A percentile compares a stretch with the other conserved stretches of the same genome.
Conservation (phyloP, 345 rosid genomes). For the Hibiscus tridactylites region DNA sequence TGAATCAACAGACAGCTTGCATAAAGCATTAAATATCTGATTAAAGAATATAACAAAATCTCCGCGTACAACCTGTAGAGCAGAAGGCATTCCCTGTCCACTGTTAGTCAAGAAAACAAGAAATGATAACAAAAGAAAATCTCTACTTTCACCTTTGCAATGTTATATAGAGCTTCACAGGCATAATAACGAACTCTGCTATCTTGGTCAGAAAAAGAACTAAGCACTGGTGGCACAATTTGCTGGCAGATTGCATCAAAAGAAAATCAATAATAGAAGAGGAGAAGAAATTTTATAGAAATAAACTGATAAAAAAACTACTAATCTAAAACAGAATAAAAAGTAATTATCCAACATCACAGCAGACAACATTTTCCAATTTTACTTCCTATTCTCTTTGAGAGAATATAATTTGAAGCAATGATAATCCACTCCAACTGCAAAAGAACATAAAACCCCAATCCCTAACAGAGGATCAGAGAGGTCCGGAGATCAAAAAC, state of each 20-base stretch:
- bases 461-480: background rate
- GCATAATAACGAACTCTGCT: conserved; percentile 98
- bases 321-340: background rate
- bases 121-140: background rate
- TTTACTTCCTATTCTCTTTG: background rate
- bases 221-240: conserved; percentile 93
- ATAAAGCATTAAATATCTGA: conserved; percentile 87
- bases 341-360: background rate
- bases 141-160: conserved; percentile 64
- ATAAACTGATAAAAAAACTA: background rate
- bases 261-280: conserved; percentile 6
- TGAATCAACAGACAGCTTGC: conserved; percentile 95
- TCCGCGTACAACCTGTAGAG: conserved; percentile 88
- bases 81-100: conserved; percentile 13
- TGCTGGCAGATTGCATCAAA: conserved; percentile 47
- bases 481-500: background rate
- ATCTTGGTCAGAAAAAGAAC: conserved; percentile 90
- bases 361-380: background rate
- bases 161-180: conserved; percentile 96
- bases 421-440: background rate
- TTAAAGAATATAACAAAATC: conserved; percentile 93
- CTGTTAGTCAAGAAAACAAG: background rate
- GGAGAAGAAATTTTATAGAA: background rate
- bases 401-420: background rate
- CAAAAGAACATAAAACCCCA: background rate